Percentiles rank a stretch among this genome's conserved stretches.
These are phyloP conservation scores for Mortierella sp. DNA, from an alignment of 371 early-diverging fungal species.

Conservation along the genomic window DNA sequence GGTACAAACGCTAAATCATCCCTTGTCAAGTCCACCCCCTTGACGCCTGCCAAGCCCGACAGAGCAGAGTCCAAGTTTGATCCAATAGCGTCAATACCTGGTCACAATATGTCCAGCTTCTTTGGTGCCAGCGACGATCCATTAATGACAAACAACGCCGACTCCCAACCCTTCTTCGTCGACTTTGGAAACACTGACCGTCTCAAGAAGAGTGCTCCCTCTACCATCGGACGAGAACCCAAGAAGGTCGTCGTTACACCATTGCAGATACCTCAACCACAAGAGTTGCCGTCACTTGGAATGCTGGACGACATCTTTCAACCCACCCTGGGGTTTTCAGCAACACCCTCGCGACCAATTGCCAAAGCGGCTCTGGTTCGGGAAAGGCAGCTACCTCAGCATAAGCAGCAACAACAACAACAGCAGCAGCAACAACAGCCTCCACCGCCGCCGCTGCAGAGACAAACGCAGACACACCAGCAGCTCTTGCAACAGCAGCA, in stretches of 20 bases:
- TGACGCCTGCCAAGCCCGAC: constrained; percentile 7
- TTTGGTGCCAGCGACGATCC: not conserved
- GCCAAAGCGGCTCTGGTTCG: not conserved
- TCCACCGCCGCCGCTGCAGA: constrained; percentile 5
- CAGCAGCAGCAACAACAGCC: constrained; percentile 20
- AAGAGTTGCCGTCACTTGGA: constrained; percentile 7
- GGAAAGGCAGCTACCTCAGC: constrained; percentile 12
- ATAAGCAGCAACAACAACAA: not conserved
- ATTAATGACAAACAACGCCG: not conserved
- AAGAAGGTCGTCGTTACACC: not conserved
- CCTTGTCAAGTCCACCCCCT: not conserved
- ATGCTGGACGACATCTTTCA: constrained; percentile 19
- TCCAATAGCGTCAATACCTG: not conserved
- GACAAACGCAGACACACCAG: constrained; percentile 1
- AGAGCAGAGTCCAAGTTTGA: constrained; percentile 9
- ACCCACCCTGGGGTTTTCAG: constrained; percentile 11
- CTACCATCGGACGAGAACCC: constrained; percentile 5
- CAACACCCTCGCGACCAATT: constrained; percentile 1
- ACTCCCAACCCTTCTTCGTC: not conserved
- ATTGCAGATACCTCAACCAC: constrained; percentile 14
- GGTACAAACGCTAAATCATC: not conserved
- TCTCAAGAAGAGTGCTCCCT: not conserved
- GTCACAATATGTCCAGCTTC: constrained; percentile 1
- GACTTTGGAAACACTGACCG: not conserved
- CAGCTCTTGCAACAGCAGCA: constrained; percentile 21